A percentile compares a stretch with the other conserved stretches of the same genome.
Conservation (phyloP, 306 rosid genomes). For the Neltuma alba region DNA sequence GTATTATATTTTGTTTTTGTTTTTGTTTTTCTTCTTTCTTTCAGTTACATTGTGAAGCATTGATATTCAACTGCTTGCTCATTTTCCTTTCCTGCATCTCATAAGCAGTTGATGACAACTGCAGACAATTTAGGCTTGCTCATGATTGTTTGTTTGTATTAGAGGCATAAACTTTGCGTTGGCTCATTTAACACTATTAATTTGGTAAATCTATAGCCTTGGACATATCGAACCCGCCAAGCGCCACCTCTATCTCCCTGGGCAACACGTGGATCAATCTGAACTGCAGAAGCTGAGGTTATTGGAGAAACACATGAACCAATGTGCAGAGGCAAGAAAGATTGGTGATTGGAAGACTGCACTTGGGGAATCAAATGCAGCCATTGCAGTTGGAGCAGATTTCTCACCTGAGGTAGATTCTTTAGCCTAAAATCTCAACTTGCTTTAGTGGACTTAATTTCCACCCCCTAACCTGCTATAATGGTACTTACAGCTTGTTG, state of each 20-base stretch:
- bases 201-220: conserved; percentile 51
- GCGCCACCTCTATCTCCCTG: conserved; percentile 62
- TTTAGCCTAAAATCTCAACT: conserved; percentile 15
- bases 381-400: conserved; percentile 74
- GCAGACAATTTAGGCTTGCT: not conserved
- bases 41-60: not conserved
- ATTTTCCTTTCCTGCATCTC: not conserved
- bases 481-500: conserved; percentile 59
- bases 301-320: conserved; percentile 73
- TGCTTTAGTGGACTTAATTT: not conserved
- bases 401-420: conserved; percentile 75
- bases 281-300: conserved; percentile 74
- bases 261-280: conserved; percentile 57
- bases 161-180: not conserved
- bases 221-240: conserved; percentile 70
- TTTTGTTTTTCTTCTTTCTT: not conserved
- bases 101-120: not conserved
- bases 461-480: conserved; percentile 25
- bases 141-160: conserved; percentile 2
- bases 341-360: conserved; percentile 78
- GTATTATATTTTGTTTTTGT: not conserved
- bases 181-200: conserved; percentile 17
- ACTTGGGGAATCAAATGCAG: conserved; percentile 69
- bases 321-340: conserved; percentile 65
- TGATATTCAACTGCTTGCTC: not conserved